Conservation (phyloP, 2,329 filamentous ascomycete genomes). For the Penicillium freii region DNA sequence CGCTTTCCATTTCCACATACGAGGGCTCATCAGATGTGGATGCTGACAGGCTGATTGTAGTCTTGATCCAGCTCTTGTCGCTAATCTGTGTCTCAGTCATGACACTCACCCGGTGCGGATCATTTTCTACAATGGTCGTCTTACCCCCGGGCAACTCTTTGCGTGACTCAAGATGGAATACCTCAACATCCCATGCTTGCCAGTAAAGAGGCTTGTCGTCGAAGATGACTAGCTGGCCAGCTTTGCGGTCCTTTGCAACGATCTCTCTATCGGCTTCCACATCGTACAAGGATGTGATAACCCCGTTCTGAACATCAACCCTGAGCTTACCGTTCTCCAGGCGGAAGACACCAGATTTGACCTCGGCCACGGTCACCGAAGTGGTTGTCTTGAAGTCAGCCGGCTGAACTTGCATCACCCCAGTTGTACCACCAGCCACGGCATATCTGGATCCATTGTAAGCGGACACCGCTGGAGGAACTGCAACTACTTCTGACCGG, state of each 20-base stretch:
- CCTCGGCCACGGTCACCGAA: conserved; percentile 51
- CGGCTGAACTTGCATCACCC: conserved; percentile 40
- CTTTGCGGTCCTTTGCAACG: conserved; percentile 69
- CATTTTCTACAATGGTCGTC: conserved; percentile 69
- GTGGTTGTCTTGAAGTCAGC: conserved; percentile 24
- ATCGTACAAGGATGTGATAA: conserved; percentile 83
- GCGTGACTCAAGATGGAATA: conserved; percentile 86
- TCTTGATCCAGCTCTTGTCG: conserved; percentile 79
- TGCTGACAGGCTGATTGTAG: conserved; percentile 76
- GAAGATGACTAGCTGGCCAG: conserved; percentile 89
- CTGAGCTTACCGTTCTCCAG: conserved; percentile 75
- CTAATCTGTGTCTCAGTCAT: conserved; percentile 85
- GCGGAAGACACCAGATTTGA: conserved; percentile 64
- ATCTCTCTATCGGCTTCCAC: conserved; percentile 70
- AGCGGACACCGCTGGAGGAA: conserved; percentile 47
- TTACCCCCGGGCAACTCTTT: conserved; percentile 68
- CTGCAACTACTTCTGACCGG: conserved; percentile 69
- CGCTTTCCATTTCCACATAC: conserved; percentile 73
- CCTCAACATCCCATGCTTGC: conserved; percentile 98
- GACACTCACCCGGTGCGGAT: conserved; percentile 74
- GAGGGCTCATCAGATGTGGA: conserved; percentile 63
- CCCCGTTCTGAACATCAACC: conserved; percentile 70
- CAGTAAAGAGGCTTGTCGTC: conserved; percentile 97
- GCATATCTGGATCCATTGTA: conserved; percentile 37
- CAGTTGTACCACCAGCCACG: conserved; percentile 49